phyloP scores from a whole-genome alignment of 768 basidiomycete genomes.

The Gloeophyllum trabeum region DNA sequence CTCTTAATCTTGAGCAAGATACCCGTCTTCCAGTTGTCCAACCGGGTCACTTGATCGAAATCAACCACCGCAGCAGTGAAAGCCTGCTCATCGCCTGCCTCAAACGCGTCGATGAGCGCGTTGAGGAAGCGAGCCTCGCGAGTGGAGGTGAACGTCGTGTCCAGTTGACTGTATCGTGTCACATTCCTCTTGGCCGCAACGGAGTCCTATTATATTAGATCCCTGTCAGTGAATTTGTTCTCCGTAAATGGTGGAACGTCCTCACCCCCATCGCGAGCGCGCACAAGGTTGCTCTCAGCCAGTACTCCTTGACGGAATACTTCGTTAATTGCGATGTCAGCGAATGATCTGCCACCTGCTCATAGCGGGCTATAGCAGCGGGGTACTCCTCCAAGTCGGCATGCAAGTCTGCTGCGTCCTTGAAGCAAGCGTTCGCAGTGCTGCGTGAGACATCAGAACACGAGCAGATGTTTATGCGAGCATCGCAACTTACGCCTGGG shows the following conservation, averaged over 20 bases:
- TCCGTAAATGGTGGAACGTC: constrained; percentile 7
- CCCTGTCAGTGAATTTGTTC: not conserved
- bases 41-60: constrained; percentile 83
- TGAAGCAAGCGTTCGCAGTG: constrained; percentile 91
- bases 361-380: constrained; percentile 79
- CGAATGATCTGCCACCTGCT: constrained; percentile 81
- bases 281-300: constrained; percentile 81
- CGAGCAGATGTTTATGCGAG: not conserved
- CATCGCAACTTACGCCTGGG: constrained; percentile 66
- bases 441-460: constrained; percentile 27
- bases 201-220: constrained; percentile 58
- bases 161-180: constrained; percentile 66
- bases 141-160: constrained; percentile 77
- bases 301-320: constrained; percentile 98
- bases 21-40: constrained; percentile 94
- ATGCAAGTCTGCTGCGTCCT: constrained; percentile 92
- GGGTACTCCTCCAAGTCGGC: constrained; percentile 82
- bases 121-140: constrained; percentile 87
- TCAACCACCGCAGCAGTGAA: constrained; percentile 84
- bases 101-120: constrained; percentile 68
- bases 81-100: constrained; percentile 54
- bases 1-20: constrained; percentile 89
- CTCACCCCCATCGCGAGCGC: constrained; percentile 79
- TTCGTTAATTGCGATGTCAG: constrained; percentile 80
- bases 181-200: constrained; percentile 77